phyloP scores from a whole-genome alignment of 306 rosid genomes.

The Clitoria ternatea region DNA sequence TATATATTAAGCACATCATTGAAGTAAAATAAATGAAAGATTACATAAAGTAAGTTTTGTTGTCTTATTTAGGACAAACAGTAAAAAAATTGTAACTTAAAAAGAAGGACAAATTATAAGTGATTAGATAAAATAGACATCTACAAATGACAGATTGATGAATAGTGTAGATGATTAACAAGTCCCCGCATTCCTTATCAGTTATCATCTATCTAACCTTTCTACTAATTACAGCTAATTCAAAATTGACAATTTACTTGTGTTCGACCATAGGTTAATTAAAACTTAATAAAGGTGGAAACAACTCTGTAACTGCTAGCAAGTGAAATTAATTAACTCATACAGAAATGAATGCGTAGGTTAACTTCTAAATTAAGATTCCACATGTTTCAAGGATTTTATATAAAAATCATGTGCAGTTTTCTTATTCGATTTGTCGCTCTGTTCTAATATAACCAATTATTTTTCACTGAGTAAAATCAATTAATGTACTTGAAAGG shows the following conservation, averaged over 20 bases:
- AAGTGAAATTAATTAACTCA: slow-evolving; percentile 21
- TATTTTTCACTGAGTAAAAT: neutral
- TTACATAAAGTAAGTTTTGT: neutral
- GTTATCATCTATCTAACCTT: neutral
- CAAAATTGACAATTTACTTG: slow-evolving; percentile 17
- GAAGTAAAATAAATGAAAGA: neutral
- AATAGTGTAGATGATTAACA: slow-evolving; percentile 9
- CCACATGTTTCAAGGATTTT: slow-evolving; percentile 10
- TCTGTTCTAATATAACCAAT: neutral
- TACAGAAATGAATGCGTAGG: slow-evolving; percentile 1
- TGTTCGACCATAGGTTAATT: neutral
- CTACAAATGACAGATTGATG: neutral
- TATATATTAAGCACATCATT: neutral
- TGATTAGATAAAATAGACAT: neutral
- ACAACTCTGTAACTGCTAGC: slow-evolving; percentile 21
- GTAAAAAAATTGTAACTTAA: neutral
- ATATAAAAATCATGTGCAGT: slow-evolving; percentile 4
- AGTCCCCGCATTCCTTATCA: slow-evolving; percentile 11
- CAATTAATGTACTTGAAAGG: neutral
- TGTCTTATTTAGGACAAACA: neutral
- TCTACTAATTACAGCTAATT: slow-evolving; percentile 26
- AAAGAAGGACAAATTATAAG: neutral
- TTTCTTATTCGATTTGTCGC: neutral
- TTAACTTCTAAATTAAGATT: slow-evolving; percentile 6
- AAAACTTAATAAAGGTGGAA: slow-evolving; percentile 11